Conservation (phyloP, 768 basidiomycete genomes). For the Mycena belliarum region DNA sequence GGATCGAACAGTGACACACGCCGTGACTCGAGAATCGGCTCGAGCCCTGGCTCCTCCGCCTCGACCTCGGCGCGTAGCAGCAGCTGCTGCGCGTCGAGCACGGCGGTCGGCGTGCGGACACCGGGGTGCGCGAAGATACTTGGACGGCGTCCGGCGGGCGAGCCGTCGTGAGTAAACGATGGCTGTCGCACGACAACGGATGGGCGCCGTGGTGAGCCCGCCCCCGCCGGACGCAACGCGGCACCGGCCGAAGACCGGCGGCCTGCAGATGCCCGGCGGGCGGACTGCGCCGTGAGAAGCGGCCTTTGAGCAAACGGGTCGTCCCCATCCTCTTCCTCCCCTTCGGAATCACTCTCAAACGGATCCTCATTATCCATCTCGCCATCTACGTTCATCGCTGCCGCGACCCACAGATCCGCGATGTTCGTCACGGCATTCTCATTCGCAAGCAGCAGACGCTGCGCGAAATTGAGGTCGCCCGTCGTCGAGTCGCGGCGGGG, state of each 20-base stretch:
- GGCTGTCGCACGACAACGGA: conserved; percentile 24
- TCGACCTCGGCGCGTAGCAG: conserved; percentile 40
- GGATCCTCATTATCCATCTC: conserved; percentile 90
- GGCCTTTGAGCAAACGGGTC: conserved; percentile 1
- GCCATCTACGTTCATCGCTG: conserved; percentile 93
- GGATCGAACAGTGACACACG: conserved; percentile 32
- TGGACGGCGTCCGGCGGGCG: conserved; percentile 57
- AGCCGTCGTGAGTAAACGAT: conserved; percentile 38
- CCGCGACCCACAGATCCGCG: conserved; percentile 96
- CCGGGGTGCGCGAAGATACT: conserved; percentile 85
- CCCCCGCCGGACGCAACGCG: not conserved
- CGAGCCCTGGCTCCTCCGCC: conserved; percentile 38
- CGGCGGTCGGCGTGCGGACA: conserved; percentile 74
- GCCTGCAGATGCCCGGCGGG: conserved; percentile 21
- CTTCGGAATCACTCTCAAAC: conserved; percentile 57
- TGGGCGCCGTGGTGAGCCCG: conserved; percentile 19
- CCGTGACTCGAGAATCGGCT: conserved; percentile 53
- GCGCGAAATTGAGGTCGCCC: conserved; percentile 80
- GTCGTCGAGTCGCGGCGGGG: conserved; percentile 42
- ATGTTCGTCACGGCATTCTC: conserved; percentile 94
- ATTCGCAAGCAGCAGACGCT: conserved; percentile 87
- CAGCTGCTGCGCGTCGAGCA: conserved; percentile 72
- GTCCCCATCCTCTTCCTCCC: conserved; percentile 34
- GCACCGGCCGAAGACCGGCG: conserved; percentile 31
- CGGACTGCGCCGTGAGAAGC: conserved; percentile 15